Evolutionary conservation across 768 basidiomycete genomes (phyloP), one percentile per base, ranked within the genome.

Genomic region (Trametopsis cervina): DNA sequence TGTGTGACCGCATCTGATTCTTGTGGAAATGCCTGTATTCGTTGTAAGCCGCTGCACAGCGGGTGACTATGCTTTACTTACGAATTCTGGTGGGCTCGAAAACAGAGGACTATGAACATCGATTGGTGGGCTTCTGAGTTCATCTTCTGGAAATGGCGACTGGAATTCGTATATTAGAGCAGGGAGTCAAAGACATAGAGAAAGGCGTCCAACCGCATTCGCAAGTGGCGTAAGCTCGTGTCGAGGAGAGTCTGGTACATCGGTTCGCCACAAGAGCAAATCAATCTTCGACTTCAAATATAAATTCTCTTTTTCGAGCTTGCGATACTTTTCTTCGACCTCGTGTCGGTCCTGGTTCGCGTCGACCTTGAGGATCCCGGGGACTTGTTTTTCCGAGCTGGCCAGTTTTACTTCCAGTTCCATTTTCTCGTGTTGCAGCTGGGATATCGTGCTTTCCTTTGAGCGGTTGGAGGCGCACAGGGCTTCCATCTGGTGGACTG

Each of bases 381-480:
- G 4, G 13, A 4, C 13, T 20, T 18, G 44, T n/a, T 20, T n/a
- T 40, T 13, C 29, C 21, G 20, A 15, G 24, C 42, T 18, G 7
- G 47, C 48, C 20, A 52, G 20, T 17, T 54, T 40, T 9, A 52
- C 52, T 42, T 69, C 65, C 33, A 72, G 54, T 45, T 69, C 69
- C 46, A 66, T 64, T 53, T 77, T 61, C 47, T 65, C 62, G 6
- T 50, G 36, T 20, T 50, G 71, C 38, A 84, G 59, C 5, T 61
- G 67, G 26, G 74, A 69, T 49, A 85, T 74, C 5, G 67, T 59
- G 18, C 69, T 67, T 1, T 73, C 69, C 63, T 85, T 85, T 58
- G 81, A 73, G n/a, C 74, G 73, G 54, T 86, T 66, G 0, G 80
- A 78, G 12, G 66, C 60, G 57, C 79, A 83, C 9, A 81, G 81